Conservation (phyloP, 805 yeast genomes). For the Clavispora santaluciae region DNA sequence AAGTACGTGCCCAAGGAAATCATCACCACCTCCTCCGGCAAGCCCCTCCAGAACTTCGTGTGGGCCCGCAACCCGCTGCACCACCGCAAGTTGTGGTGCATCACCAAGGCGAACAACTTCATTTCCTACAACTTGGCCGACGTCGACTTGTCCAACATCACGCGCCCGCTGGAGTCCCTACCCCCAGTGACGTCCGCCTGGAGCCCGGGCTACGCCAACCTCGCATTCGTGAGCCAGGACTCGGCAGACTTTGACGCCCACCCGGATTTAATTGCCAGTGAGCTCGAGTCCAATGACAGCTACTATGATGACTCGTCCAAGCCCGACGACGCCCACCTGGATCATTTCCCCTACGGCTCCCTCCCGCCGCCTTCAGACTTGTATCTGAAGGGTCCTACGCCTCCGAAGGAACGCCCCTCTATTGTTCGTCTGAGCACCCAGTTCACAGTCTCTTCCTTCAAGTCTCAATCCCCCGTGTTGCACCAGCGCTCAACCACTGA, state of each 20-base stretch:
- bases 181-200: slow-evolving; percentile 52
- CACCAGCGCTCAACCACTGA: slow-evolving; percentile 11
- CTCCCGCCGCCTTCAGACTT: not conserved
- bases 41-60: slow-evolving; percentile 38
- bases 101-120: slow-evolving; percentile 37
- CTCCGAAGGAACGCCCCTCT: slow-evolving; percentile 1
- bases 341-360: not conserved
- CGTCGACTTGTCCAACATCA: slow-evolving; percentile 19
- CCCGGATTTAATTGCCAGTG: not conserved
- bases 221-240: slow-evolving; percentile 51
- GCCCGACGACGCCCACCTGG: not conserved
- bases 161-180: slow-evolving; percentile 45
- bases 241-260: not conserved
- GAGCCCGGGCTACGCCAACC: slow-evolving; percentile 46
- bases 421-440: slow-evolving; percentile 3
- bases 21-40: slow-evolving; percentile 44
- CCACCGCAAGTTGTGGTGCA: slow-evolving; percentile 32
- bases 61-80: slow-evolving; percentile 30
- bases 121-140: slow-evolving; percentile 30
- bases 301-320: slow-evolving; percentile 21
- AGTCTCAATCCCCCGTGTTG: slow-evolving; percentile 17
- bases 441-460: slow-evolving; percentile 14
- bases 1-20: slow-evolving; percentile 74
- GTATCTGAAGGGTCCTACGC: not conserved
- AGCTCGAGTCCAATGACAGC: not conserved